Evolutionary conservation across 1,284 basidiomycete genomes (phyloP).

Genomic region (Athelia psychrophila): DNA sequence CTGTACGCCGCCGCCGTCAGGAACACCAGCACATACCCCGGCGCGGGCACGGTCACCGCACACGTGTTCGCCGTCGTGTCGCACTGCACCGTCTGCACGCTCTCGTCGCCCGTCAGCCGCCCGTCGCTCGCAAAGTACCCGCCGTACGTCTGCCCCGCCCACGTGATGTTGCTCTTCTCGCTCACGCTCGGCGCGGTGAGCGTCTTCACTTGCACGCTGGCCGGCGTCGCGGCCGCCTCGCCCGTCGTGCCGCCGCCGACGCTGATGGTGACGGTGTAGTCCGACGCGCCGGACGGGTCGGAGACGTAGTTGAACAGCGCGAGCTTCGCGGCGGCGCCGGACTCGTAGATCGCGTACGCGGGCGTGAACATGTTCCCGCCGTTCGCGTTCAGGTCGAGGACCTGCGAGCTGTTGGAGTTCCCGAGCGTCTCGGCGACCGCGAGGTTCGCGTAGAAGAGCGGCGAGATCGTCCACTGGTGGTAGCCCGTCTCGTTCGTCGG

Average conservation of each 20-base stretch:
- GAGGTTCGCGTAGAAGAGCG: constrained; percentile 69
- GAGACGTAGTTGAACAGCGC: constrained; percentile 70
- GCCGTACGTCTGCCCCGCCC: constrained; percentile 76
- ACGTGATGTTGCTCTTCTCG: constrained; percentile 70
- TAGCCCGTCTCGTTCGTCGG: constrained; percentile 58
- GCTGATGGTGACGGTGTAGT: constrained; percentile 44
- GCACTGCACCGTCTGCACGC: constrained; percentile 53
- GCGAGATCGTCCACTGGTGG: constrained; percentile 61
- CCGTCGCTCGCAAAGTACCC: constrained; percentile 55
- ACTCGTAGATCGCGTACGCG: constrained; percentile 72
- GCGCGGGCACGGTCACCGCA: constrained; percentile 63
- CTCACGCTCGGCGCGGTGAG: constrained; percentile 31
- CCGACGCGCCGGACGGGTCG: constrained; percentile 49
- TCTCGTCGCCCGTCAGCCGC: constrained; percentile 34
- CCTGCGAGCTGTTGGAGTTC: constrained; percentile 50
- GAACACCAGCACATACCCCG: constrained; percentile 73
- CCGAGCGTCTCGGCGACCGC: constrained; percentile 70
- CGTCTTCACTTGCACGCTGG: constrained; percentile 50
- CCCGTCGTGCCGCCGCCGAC: constrained; percentile 41
- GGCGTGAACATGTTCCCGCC: constrained; percentile 53
- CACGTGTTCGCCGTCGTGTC: constrained; percentile 45
- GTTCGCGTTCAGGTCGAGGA: constrained; percentile 59
- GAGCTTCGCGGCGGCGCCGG: constrained; percentile 50
- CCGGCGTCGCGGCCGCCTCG: constrained; percentile 32
- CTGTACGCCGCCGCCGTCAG: constrained; percentile 44